phyloP scores from a whole-genome alignment of 2,329 filamentous ascomycete species.

The Rhinocladiella mackenziei region DNA sequence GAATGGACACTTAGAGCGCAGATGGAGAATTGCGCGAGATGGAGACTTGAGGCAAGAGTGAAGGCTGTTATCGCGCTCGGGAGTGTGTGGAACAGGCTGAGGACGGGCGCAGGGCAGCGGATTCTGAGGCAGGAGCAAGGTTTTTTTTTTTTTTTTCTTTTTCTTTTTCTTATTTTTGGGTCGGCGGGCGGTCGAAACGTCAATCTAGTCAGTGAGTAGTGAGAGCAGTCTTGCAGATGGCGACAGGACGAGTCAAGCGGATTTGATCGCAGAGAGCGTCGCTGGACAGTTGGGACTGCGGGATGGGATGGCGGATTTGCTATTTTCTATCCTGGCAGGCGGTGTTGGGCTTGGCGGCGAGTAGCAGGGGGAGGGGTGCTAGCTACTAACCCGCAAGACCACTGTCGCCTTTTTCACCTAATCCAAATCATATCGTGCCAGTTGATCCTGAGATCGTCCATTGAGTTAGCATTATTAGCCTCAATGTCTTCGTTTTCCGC shows the following conservation, averaged over 20 bases:
- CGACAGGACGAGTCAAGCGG: conserved; percentile 1
- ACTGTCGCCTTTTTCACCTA: no score
- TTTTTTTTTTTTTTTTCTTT: no score
- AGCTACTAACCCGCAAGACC: no score
- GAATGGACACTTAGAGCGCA: conserved; percentile 3
- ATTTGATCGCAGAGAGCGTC: conserved; percentile 5
- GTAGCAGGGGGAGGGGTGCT: background rate
- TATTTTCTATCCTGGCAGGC: conserved; percentile 27
- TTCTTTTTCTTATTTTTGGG: no score
- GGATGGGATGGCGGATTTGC: conserved; percentile 20
- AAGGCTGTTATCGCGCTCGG: conserved; percentile 22
- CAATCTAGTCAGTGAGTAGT: background rate
- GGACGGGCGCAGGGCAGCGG: conserved; percentile 17
- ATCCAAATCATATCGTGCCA: no score
- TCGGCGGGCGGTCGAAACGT: conserved; percentile 1
- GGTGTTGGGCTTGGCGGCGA: conserved; percentile 12
- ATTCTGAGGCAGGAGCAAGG: conserved; percentile 7
- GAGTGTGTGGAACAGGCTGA: conserved; percentile 23
- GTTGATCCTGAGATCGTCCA: no score
- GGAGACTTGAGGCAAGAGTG: conserved; percentile 2
- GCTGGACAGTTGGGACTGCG: conserved; percentile 8
- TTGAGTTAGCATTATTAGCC: no score
- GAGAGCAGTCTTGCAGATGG: conserved; percentile 5
- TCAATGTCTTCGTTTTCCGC: no score
- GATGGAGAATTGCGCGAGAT: conserved; percentile 8